Conservation (phyloP, 768 basidiomycete species). For the Chalciporus sphaerocephalus region DNA sequence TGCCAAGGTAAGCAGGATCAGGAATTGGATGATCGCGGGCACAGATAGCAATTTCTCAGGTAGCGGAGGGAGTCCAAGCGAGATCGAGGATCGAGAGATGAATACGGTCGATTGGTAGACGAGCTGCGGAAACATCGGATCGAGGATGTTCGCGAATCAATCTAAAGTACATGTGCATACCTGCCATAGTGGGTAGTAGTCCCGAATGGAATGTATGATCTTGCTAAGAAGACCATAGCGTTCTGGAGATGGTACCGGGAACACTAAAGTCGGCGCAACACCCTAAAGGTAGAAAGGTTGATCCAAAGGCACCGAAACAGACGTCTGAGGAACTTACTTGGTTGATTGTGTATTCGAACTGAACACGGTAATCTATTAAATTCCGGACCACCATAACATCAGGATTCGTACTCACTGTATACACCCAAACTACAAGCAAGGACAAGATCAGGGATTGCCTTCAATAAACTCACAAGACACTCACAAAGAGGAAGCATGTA, state of each 20-base stretch:
- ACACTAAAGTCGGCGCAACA: conserved; percentile 84
- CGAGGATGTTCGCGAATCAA: neutral
- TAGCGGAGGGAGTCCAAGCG: conserved; percentile 76
- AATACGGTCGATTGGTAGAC: conserved; percentile 91
- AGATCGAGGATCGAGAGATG: conserved; percentile 86
- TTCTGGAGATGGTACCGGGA: conserved; percentile 69
- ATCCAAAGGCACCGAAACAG: neutral
- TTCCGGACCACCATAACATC: neutral
- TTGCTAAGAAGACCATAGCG: conserved; percentile 60
- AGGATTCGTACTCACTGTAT: conserved; percentile 43
- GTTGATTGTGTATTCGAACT: conserved; percentile 93
- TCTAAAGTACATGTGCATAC: conserved; percentile 35
- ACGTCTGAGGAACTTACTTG: conserved; percentile 43
- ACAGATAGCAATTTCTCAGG: conserved; percentile 63
- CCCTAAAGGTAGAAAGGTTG: conserved; percentile 45
- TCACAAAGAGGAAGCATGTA: conserved; percentile 94
- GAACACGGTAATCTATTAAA: conserved; percentile 22
- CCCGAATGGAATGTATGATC: conserved; percentile 79
- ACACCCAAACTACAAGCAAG: conserved; percentile 50
- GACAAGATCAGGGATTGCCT: conserved; percentile 11
- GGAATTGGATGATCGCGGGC: conserved; percentile 68
- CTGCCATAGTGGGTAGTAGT: conserved; percentile 97
- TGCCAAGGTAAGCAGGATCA: conserved; percentile 58
- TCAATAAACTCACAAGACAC: conserved; percentile 27
- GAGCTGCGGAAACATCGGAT: conserved; percentile 40